These are phyloP conservation scores for Herpetomonas samuelpessoai DNA, from an alignment of 208 protist genomes.

Conservation along the genomic window DNA sequence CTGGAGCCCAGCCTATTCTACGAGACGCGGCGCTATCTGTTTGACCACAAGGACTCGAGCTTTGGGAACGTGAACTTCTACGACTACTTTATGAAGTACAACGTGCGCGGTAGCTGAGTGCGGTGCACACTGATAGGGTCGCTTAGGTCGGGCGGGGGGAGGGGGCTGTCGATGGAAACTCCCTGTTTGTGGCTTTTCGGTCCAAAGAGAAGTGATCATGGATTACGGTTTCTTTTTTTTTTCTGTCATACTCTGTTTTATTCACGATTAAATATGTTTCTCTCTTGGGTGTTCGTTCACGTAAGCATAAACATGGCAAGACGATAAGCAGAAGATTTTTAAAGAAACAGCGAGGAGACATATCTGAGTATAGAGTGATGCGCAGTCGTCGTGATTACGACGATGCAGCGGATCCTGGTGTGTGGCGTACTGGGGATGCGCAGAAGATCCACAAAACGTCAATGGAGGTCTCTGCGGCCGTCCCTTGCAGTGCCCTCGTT, in stretches of 20 bases:
- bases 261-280: no score
- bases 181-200: no score
- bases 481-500: no score
- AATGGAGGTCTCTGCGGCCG: no score
- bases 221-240: slow-evolving; percentile 8
- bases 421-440: no score
- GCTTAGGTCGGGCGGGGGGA: neutral
- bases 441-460: no score
- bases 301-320: no score
- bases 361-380: neutral
- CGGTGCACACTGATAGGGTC: slow-evolving; percentile 3
- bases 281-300: no score
- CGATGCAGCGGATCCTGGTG: no score
- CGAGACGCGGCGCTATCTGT: slow-evolving; percentile 69
- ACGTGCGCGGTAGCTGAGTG: slow-evolving; percentile 42
- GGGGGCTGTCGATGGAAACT: neutral
- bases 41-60: slow-evolving; percentile 58
- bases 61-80: slow-evolving; percentile 58
- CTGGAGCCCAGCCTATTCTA: slow-evolving; percentile 71
- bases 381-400: no score
- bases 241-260: slow-evolving; percentile 8
- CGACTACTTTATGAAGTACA: slow-evolving; percentile 86
- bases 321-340: neutral
- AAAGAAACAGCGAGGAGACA: slow-evolving; percentile 4
- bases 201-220: no score